phyloP scores from a whole-genome alignment of 2,329 filamentous ascomycete genomes.

The Ophiocordyceps camponoti-floridani region DNA sequence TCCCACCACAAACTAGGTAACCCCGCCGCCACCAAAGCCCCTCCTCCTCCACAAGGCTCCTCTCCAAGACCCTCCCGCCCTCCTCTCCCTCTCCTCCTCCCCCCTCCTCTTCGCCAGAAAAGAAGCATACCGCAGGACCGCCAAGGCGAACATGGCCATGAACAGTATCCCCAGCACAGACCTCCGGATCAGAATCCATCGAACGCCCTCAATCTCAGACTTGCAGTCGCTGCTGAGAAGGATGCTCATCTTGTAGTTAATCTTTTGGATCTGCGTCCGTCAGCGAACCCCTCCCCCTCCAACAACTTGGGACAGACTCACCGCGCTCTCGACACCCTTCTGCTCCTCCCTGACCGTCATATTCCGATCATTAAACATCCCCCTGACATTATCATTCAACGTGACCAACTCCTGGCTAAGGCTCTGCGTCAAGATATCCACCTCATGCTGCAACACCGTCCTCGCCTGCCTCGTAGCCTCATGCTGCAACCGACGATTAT shows the following conservation, averaged over 20 bases:
- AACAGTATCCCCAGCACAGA: slow-evolving; percentile 47
- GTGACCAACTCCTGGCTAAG: slow-evolving; percentile 67
- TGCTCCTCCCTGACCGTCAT: slow-evolving; percentile 85
- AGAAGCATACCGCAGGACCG: slow-evolving; percentile 40
- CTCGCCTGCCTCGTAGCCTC: slow-evolving; percentile 72
- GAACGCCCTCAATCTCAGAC: slow-evolving; percentile 75
- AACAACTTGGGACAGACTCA: slow-evolving; percentile 13
- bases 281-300: too few species aligned
- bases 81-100: slow-evolving; percentile 20
- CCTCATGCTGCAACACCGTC: slow-evolving; percentile 77
- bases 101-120: slow-evolving; percentile 31
- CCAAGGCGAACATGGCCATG: slow-evolving; percentile 43
- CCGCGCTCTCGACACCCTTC: slow-evolving; percentile 62
- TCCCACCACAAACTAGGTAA: too few species aligned
- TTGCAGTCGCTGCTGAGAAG: slow-evolving; percentile 77
- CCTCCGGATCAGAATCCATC: slow-evolving; percentile 63
- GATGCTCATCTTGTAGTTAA: slow-evolving; percentile 93
- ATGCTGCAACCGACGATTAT: slow-evolving; percentile 56
- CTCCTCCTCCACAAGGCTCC: neutral
- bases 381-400: slow-evolving; percentile 81
- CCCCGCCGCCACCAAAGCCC: slow-evolving; percentile 13
- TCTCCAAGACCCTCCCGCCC: neutral
- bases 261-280: slow-evolving; percentile 55
- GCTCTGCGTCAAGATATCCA: slow-evolving; percentile 78
- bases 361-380: slow-evolving; percentile 89